Conservation (phyloP, 768 basidiomycete species). For the Saitozyma sp. region DNA sequence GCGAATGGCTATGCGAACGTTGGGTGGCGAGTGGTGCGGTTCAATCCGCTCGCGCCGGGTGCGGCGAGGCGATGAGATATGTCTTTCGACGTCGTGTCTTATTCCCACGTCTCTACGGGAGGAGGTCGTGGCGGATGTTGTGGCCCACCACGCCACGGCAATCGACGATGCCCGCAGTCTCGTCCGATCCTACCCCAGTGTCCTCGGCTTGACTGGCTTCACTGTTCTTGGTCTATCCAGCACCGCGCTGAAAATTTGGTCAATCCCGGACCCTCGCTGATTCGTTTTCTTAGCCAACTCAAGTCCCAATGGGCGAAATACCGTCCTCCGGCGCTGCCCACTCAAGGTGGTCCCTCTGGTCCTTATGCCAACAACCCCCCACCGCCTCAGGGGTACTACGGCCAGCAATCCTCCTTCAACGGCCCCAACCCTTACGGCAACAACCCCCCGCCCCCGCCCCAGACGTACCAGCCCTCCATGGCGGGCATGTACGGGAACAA, state of each 20-base stretch:
- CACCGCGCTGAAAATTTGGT: too few relatives aligned
- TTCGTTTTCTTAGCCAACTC: constrained; percentile 24
- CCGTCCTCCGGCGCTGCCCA: constrained; percentile 37
- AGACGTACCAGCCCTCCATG: constrained; percentile 35
- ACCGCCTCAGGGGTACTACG: constrained; percentile 6
- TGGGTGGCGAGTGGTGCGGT: too few relatives aligned
- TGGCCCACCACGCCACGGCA: too few relatives aligned
- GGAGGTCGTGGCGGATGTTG: too few relatives aligned
- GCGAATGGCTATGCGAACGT: too few relatives aligned
- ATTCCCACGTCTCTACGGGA: too few relatives aligned
- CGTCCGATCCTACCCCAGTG: background rate
- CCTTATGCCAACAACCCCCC: constrained; percentile 7
- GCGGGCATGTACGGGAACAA: constrained; percentile 30
- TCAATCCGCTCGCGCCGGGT: too few relatives aligned
- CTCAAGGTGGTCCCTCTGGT: background rate
- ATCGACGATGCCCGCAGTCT: too few relatives aligned
- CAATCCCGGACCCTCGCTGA: too few relatives aligned
- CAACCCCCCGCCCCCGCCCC: constrained; percentile 40
- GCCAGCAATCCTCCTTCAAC: constrained; percentile 6
- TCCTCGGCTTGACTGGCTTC: background rate
- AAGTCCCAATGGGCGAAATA: constrained; percentile 33
- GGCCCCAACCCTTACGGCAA: constrained; percentile 32
- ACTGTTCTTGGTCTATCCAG: too few relatives aligned
- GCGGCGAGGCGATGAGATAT: too few relatives aligned
- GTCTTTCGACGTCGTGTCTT: too few relatives aligned